These are phyloP conservation scores for Myrica gale DNA, from an alignment of 306 rosid genomes.

Conservation along the genomic window DNA sequence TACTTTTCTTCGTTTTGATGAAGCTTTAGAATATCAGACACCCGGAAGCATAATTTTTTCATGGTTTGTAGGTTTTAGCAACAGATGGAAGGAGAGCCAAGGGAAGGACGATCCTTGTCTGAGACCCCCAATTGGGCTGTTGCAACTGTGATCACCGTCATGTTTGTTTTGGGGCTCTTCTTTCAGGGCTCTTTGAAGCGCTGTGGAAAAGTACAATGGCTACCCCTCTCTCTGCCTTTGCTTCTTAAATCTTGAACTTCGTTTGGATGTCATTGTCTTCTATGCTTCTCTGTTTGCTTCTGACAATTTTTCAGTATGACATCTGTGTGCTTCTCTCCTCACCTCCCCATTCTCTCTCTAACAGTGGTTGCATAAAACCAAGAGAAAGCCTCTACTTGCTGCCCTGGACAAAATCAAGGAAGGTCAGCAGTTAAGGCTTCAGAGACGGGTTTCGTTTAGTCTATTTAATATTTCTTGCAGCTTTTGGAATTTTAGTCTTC, in stretches of 20 bases:
- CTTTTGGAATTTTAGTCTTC: conserved; percentile 3
- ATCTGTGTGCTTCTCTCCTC: background rate
- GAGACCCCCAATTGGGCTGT: conserved; percentile 89
- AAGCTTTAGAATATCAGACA: background rate
- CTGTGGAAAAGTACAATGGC: conserved; percentile 44
- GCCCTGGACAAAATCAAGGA: conserved; percentile 81
- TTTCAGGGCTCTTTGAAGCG: conserved; percentile 49
- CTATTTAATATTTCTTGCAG: background rate
- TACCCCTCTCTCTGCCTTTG: background rate
- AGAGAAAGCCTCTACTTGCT: conserved; percentile 75
- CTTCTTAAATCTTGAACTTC: conserved; percentile 7
- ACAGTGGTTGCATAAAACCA: conserved; percentile 74
- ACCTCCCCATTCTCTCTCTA: conserved; percentile 1
- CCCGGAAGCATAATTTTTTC: conserved; percentile 19
- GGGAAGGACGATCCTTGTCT: conserved; percentile 63
- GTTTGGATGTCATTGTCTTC: background rate
- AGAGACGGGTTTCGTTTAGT: background rate
- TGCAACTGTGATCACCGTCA: conserved; percentile 63
- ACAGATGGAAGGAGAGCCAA: conserved; percentile 42
- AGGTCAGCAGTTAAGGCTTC: conserved; percentile 40
- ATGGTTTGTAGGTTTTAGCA: conserved; percentile 21
- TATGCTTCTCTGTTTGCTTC: background rate
- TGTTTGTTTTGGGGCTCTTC: conserved; percentile 65
- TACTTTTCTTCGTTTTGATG: background rate
- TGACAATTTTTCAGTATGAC: conserved; percentile 15